Conservation (phyloP, 2,329 filamentous ascomycete species). For the Domatiomyces catenatus region DNA sequence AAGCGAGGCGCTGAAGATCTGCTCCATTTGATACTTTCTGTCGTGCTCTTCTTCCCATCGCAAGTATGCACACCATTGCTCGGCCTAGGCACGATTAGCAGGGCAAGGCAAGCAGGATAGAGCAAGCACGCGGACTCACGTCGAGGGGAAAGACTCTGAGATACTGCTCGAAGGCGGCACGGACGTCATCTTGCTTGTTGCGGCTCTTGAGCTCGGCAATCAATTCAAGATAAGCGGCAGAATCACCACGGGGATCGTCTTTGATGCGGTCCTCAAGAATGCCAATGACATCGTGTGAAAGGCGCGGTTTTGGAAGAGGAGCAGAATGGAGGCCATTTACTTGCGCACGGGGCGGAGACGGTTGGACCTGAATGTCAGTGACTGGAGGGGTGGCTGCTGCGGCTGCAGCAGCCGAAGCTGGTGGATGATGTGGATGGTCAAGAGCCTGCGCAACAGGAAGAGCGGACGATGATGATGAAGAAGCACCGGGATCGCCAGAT, state of each 20-base stretch:
- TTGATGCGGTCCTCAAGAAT: conserved; percentile 80
- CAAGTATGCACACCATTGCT: conserved; percentile 78
- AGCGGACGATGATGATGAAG: conserved; percentile 29
- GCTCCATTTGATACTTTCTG: conserved; percentile 64
- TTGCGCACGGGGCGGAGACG: conserved; percentile 12
- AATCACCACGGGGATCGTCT: conserved; percentile 81
- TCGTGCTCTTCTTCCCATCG: conserved; percentile 81
- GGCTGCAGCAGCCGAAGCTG: conserved; percentile 11
- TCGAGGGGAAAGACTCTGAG: conserved; percentile 76
- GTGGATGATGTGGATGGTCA: conserved; percentile 21
- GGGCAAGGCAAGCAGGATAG: conserved; percentile 3
- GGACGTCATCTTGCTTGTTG: conserved; percentile 66
- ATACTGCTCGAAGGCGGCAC: conserved; percentile 71
- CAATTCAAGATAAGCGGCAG: conserved; percentile 78
- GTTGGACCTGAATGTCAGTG: conserved; percentile 10
- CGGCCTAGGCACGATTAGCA: conserved; percentile 48
- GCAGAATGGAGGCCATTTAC: conserved; percentile 17
- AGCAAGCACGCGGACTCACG: conserved; percentile 43
- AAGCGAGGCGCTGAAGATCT: conserved; percentile 68
- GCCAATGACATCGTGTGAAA: conserved; percentile 58
- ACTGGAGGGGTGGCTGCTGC: conserved; percentile 30
- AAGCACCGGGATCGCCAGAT: conserved; percentile 32
- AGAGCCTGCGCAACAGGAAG: conserved; percentile 22
- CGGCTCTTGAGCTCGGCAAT: conserved; percentile 72
- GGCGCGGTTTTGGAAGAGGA: conserved; percentile 34